Conservation (phyloP, 2,329 filamentous ascomycete species). For the Colletotrichum musicola region DNA sequence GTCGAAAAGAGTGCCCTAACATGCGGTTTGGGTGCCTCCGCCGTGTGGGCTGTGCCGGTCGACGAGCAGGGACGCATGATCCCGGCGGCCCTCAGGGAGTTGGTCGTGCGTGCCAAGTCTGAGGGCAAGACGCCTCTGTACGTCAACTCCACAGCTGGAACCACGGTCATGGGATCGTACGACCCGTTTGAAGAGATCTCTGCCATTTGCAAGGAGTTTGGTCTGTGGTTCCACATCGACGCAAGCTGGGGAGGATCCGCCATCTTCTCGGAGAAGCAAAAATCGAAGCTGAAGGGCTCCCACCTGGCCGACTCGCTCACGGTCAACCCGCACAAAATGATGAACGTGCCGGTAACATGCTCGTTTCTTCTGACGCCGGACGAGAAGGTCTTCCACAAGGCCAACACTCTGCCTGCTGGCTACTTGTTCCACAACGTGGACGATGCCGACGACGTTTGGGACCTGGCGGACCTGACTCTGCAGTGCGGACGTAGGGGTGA, state of each 20-base stretch:
- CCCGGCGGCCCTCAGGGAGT: conserved; percentile 71
- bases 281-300: conserved; percentile 74
- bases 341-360: conserved; percentile 90
- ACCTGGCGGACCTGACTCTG: conserved; percentile 91
- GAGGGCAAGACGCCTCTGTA: conserved; percentile 88
- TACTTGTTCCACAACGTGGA: conserved; percentile 81
- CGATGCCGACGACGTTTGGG: conserved; percentile 76
- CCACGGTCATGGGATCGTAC: conserved; percentile 91
- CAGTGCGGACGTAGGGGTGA: conserved; percentile 93
- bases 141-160: conserved; percentile 95
- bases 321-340: conserved; percentile 97
- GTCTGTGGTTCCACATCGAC: conserved; percentile 94
- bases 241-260: conserved; percentile 91
- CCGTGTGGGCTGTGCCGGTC: conserved; percentile 81
- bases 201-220: conserved; percentile 76
- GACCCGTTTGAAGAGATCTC: conserved; percentile 82
- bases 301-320: conserved; percentile 85
- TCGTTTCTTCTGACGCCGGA: conserved; percentile 88
- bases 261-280: conserved; percentile 78
- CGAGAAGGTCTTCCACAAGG: conserved; percentile 79
- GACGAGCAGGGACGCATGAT: conserved; percentile 81
- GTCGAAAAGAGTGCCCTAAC: conserved; percentile 95
- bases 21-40: conserved; percentile 82
- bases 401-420: conserved; percentile 88
- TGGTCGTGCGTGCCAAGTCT: conserved; percentile 71